These are phyloP conservation scores for Fusarium abutilonis DNA, from an alignment of 2,329 filamentous ascomycete genomes.

Conservation along the genomic window DNA sequence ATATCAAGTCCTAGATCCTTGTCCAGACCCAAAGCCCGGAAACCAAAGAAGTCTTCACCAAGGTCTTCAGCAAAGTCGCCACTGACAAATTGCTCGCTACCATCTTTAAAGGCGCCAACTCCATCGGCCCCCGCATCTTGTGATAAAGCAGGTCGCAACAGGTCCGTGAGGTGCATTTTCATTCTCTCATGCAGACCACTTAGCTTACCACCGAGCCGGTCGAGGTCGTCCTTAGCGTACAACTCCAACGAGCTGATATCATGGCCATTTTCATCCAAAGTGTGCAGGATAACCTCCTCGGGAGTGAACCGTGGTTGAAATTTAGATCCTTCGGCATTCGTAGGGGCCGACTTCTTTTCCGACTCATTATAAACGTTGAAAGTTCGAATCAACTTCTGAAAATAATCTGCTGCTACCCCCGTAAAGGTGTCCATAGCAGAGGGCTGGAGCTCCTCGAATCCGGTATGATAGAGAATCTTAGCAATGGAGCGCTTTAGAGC, in stretches of 20 bases:
- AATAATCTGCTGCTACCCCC: constrained; percentile 89
- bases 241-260: constrained; percentile 83
- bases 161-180: constrained; percentile 90
- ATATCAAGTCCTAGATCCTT: constrained; percentile 88
- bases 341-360: constrained; percentile 73
- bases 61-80: constrained; percentile 98
- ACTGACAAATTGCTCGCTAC: constrained; percentile 94
- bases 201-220: constrained; percentile 82
- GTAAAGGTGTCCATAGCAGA: constrained; percentile 91
- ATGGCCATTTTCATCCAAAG: constrained; percentile 83
- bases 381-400: constrained; percentile 81
- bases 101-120: constrained; percentile 91
- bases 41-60: constrained; percentile 98
- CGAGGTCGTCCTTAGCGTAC: constrained; percentile 94
- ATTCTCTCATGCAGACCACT: constrained; percentile 90
- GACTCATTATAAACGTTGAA: constrained; percentile 85
- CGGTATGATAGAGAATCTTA: constrained; percentile 94
- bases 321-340: constrained; percentile 53
- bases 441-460: constrained; percentile 96
- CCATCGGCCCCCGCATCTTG: constrained; percentile 81
- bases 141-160: constrained; percentile 87
- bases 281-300: constrained; percentile 89
- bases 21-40: constrained; percentile 92
- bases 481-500: constrained; percentile 90
- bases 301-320: constrained; percentile 75